Evolutionary conservation across 257 asterid genomes (phyloP).

Genomic region (Primulina eburnea): DNA sequence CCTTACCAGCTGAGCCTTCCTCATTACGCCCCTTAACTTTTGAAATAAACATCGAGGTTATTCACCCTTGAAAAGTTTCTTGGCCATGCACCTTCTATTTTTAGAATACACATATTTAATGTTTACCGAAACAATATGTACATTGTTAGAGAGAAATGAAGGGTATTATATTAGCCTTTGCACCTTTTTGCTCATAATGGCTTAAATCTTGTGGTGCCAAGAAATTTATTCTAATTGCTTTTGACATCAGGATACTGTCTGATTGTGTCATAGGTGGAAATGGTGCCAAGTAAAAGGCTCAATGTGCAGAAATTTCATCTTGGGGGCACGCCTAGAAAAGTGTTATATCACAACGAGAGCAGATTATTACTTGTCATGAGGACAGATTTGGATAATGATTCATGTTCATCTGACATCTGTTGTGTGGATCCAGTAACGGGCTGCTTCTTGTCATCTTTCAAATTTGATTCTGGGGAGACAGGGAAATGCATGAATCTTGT

Average conservation of each 20-base stretch:
- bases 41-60: not conserved
- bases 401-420: constrained; percentile 83
- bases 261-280: constrained; percentile 68
- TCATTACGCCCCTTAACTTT: not conserved
- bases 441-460: constrained; percentile 65
- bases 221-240: constrained; percentile 12
- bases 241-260: constrained; percentile 20
- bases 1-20: not conserved
- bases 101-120: not conserved
- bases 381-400: constrained; percentile 69
- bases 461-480: constrained; percentile 87
- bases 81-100: not conserved
- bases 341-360: constrained; percentile 78
- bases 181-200: constrained; percentile 10
- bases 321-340: constrained; percentile 96
- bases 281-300: constrained; percentile 97
- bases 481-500: constrained; percentile 96
- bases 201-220: not conserved
- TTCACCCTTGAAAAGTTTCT: not conserved
- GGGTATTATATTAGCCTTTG: constrained; percentile 16
- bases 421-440: constrained; percentile 94
- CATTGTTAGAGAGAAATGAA: constrained; percentile 4
- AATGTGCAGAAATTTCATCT: constrained; percentile 92
- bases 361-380: constrained; percentile 79
- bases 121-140: not conserved